Evolutionary conservation across 2,329 filamentous ascomycete species (phyloP), one percentile per base, ranked within the genome.

Genomic region (Colletotrichum abscissum): DNA sequence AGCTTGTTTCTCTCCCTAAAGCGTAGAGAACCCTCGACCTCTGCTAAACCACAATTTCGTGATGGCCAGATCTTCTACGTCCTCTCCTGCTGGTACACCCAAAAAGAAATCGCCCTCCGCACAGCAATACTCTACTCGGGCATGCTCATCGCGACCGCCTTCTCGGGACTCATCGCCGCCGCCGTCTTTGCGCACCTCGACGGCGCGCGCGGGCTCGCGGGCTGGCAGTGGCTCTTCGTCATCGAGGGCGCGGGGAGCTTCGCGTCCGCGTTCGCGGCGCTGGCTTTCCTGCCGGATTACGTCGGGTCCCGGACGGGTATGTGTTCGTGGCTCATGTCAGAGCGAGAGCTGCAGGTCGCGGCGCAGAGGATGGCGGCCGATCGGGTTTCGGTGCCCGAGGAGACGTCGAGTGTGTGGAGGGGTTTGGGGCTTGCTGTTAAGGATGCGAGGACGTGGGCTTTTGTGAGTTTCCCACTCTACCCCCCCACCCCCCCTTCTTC

Each of bases 181-280:
- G 84, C 81, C 1, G 83, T 84, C 1, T 86, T 86, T 30, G 76
- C 74, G 7, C 78, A 76, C 2, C 78, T 81, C 19, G 85, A 91
- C 69, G 86, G 89, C n/a, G 82, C 85, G 0, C 81, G 82, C 3
- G 91, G 89, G 1, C 82, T 92, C 2, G 80, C 85, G 1, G 91
- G 91, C 3, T 94, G 92, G 92, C 85, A 90, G 11, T 92, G 88
- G 88, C 86, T 94, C 28, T 94, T 94, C 80, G 90, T 94, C 59
- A 88, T 92, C 14, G 91, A 94, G 76, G 92, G 92, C 9, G 83
- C 85, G 4, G 83, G 75, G 4, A 80, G 78, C 26, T 73, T 78
- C 22, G 69, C 72, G 35, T 67, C 77, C 19, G 76, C 76, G 1
- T 66, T 76, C 24, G n/a, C 73, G 14, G 76, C 77, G 49, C 59